Evolutionary conservation across 2,329 filamentous ascomycete species (phyloP).

Genomic region (Lasiodiplodia gonubiensis): DNA sequence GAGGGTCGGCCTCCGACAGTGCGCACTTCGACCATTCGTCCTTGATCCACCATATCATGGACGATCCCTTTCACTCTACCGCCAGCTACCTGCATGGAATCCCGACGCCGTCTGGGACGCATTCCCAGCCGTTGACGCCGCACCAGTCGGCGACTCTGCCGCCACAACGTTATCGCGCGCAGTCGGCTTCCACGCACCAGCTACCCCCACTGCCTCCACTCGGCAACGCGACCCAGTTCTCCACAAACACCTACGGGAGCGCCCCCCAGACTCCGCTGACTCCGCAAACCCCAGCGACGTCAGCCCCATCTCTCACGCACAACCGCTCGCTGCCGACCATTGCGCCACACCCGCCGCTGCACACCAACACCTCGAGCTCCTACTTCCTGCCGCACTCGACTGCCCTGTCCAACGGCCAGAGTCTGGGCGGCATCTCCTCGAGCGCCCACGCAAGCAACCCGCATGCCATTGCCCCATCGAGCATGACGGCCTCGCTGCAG

Average conservation of each 20-base stretch:
- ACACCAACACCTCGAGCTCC: slow-evolving; percentile 46
- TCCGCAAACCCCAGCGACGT: slow-evolving; percentile 40
- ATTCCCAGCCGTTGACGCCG: slow-evolving; percentile 29
- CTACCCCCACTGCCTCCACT: slow-evolving; percentile 31
- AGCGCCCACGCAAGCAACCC: slow-evolving; percentile 43
- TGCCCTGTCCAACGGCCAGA: slow-evolving; percentile 43
- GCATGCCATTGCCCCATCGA: slow-evolving; percentile 38
- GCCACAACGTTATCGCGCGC: slow-evolving; percentile 28
- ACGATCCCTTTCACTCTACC: slow-evolving; percentile 28
- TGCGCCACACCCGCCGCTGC: slow-evolving; percentile 42
- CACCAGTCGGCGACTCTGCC: slow-evolving; percentile 27
- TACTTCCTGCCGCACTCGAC: slow-evolving; percentile 39
- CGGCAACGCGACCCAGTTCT: slow-evolving; percentile 28
- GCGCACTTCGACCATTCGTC: slow-evolving; percentile 19
- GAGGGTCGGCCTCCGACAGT: slow-evolving; percentile 16
- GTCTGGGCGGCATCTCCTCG: slow-evolving; percentile 41
- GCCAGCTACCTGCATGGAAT: slow-evolving; percentile 29
- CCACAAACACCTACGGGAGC: slow-evolving; percentile 30
- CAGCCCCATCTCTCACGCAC: slow-evolving; percentile 38
- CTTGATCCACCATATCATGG: slow-evolving; percentile 28
- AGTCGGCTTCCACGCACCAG: slow-evolving; percentile 29
- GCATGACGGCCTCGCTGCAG: slow-evolving; percentile 42
- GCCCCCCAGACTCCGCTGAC: slow-evolving; percentile 40
- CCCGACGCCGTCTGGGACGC: slow-evolving; percentile 27
- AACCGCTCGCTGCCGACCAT: slow-evolving; percentile 43